A percentile compares a stretch with the other conserved stretches of the same genome.
These are phyloP conservation scores for Claviceps fusiformis DNA, from an alignment of 2,329 filamentous ascomycete genomes.

Conservation along the genomic window DNA sequence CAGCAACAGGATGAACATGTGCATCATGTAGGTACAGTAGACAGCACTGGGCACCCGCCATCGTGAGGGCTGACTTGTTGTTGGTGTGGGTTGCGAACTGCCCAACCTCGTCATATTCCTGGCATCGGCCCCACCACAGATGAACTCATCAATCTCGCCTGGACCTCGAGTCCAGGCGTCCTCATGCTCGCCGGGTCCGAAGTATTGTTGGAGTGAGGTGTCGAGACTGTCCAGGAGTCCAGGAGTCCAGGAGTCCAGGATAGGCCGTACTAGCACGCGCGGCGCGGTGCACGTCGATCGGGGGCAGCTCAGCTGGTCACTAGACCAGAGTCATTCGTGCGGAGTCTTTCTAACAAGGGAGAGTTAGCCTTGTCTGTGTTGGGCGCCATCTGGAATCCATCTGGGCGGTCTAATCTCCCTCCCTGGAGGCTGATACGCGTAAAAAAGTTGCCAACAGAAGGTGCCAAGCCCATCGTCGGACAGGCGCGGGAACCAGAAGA, in stretches of 20 bases:
- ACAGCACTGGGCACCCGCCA: neutral
- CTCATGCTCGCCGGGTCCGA: neutral
- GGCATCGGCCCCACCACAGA: neutral
- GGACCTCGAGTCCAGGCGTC: neutral
- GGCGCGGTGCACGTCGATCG: neutral
- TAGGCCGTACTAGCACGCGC: neutral
- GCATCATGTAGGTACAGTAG: neutral
- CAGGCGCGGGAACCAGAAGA: neutral
- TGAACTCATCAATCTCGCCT: neutral
- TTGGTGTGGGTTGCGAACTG: neutral
- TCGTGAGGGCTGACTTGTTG: neutral
- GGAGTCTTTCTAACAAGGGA: neutral
- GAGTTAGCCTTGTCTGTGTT: neutral
- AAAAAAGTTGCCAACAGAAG: neutral
- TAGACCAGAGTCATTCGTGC: neutral
- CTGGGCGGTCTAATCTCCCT: slow-evolving; percentile 4
- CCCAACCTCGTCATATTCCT: neutral
- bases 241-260: neutral
- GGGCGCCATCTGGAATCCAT: slow-evolving; percentile 1
- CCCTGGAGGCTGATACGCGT: neutral
- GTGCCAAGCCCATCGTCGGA: neutral
- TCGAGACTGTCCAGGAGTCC: neutral
- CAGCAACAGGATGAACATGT: neutral
- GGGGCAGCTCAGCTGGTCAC: neutral
- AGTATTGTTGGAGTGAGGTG: neutral